Base-by-base conservation (phyloP, 1,284 basidiomycete genomes). In the Leccinum insolens region DNA sequence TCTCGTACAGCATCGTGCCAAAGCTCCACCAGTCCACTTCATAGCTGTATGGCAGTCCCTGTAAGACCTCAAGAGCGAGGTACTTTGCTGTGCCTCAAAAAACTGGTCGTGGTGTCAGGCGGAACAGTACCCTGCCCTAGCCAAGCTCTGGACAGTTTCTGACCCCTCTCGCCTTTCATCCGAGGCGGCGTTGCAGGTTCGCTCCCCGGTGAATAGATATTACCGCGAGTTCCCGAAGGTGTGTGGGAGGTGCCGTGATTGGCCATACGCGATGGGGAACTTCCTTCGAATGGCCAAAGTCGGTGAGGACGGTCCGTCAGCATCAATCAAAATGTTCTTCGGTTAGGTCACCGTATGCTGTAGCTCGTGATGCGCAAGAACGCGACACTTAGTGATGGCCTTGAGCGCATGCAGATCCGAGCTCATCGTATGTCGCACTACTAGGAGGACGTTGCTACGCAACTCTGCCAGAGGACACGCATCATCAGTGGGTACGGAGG, bases 21-120 rank as follows among this genome's bases (percentile, higher is more conserved):
- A 98, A 93, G 71, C 93, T 94, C 96, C 96, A 99, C 94, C 95
- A 97, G 78, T 99, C 96, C 20, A 97, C 95, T 73, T 96, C 94
- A 76, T 96, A 98, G 70, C 92, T 92, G 79, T 99, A 98, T 20
- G 93, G 88, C 71, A 93, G 81, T 4, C 95, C 94, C 75, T 95
- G 92, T 74, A 99, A 95, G 63, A 99, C 95, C 78, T 97, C 95
- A 0, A 95, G 95, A 17, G 95, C 95, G 17, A 98, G 86, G 76
- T 98, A 98, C 79, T 98, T 95, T 4, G 95, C 93, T 8, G 95
- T 98, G 22, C 94, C 93, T 78, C 94, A 95, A 77, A 95, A 95
- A 15, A 94, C 37, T 95, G 46, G 83, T 88, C 25, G 94, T 95
- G 63, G 86, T 84, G 74, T 95, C 93, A 59, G 75, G 75, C 28